These are phyloP conservation scores for Leishmania major DNA, from an alignment of 208 protist genomes.

Conservation along the genomic window DNA sequence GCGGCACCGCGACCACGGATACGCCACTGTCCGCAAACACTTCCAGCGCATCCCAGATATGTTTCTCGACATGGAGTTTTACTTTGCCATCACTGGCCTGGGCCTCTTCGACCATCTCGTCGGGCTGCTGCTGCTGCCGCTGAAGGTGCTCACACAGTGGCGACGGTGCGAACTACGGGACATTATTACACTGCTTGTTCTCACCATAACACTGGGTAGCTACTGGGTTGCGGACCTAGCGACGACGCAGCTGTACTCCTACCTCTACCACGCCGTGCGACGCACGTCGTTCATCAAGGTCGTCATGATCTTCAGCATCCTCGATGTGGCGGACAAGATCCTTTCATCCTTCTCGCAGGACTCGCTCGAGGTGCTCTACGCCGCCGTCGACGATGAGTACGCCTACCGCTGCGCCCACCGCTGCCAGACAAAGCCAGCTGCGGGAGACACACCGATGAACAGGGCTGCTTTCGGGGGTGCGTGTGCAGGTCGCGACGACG, in stretches of 20 bases:
- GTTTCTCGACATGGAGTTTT: slow-evolving; percentile 12
- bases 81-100: slow-evolving; percentile 21
- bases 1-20: slow-evolving; percentile 12
- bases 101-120: slow-evolving; percentile 18
- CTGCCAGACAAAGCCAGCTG: not conserved
- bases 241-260: slow-evolving; percentile 23
- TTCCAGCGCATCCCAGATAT: slow-evolving; percentile 21
- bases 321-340: slow-evolving; percentile 92
- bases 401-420: slow-evolving; percentile 3
- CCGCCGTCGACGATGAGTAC: slow-evolving; percentile 23
- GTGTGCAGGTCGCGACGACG: not conserved
- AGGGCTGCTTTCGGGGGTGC: not conserved
- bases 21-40: not conserved
- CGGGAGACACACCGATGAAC: not conserved
- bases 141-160: slow-evolving; percentile 9
- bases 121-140: slow-evolving; percentile 10
- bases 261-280: slow-evolving; percentile 24
- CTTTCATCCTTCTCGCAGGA: slow-evolving; percentile 92
- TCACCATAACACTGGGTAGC: slow-evolving; percentile 6
- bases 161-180: slow-evolving; percentile 16
- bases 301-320: slow-evolving; percentile 95
- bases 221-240: slow-evolving; percentile 10
- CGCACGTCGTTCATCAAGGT: slow-evolving; percentile 85
- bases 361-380: slow-evolving; percentile 72
- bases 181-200: slow-evolving; percentile 4